Evolutionary conservation across 345 rosid species (phyloP), one percentile per base, ranked within the genome.

Genomic region (Aegle marmelos): DNA sequence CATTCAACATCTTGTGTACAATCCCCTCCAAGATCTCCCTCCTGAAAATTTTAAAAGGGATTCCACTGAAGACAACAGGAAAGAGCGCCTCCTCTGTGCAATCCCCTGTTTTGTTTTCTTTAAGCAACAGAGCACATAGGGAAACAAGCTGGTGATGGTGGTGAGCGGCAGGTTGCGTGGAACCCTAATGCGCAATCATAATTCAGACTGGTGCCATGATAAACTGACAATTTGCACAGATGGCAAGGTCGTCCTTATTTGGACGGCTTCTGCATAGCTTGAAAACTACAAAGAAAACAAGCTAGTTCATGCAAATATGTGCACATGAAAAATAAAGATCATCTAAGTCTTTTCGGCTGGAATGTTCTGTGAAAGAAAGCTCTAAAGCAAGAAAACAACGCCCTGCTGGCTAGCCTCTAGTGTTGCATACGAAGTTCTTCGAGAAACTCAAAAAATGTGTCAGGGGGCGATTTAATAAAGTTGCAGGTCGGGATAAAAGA

Each of bases 21-120:
- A 75, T 80, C 10, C 97, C 99, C 2, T 88, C 83, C 62, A 94
- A 70, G 54, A 94, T 80, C 88, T 96, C 98, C 53, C 97, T 97
- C 71, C 83, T 79, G 81, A 89, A 91, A 71, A 92, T 83, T 45
- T 92, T 96, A 90, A 92, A 91, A 64, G 97, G 88, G 19, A 94
- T 74, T 9, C 86, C 94, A 25, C 83, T 89, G 87, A 92, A 89
- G 31, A 80, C 82, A 30, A 93, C 94, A 2, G 97, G 94, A 82
- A 93, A 94, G 30, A 96, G 80, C 45, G 91, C 91, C 31, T 95
- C 98, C 24, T 98, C 97, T 0, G 88, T 71, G 11, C 30, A 68
- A 37, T 37, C 48, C 48, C 48, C 14, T 39, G 41, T 22, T 41
- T 9, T 10, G 1, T 34, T 36, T 11, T 34, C 41, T 69, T 31